Base-by-base conservation (phyloP, 148 eudicot species). In the Fagopyrum tataricum region DNA sequence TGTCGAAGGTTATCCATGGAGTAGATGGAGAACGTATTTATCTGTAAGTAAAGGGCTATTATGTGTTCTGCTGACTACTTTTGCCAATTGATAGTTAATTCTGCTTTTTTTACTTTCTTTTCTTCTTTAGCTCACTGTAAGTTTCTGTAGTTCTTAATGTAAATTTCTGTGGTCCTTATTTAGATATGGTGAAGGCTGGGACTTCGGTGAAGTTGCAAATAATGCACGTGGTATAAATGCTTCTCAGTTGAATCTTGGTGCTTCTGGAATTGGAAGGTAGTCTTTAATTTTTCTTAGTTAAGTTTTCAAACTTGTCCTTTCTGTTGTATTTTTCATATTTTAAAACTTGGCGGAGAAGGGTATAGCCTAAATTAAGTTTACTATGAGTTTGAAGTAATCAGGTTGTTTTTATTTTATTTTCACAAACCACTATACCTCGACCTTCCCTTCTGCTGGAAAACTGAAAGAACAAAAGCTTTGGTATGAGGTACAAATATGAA, bases 101-200 rank as follows among this genome's bases (percentile, higher is more conserved):
- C 18, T 58, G 46, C 40, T 71, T 21, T 40, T 47, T 39, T 73
- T 62, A 49, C 66, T 44, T 73, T 23, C 42, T 74, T 43, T 58
- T 53, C 37, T 44, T 31, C 44, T 31, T 40, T 55, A 58, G 39
- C 13, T 48, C 7, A 40, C 44, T 23, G 49, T 74, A 44, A 15
- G 21, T 9, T 47, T n/a, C 24, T 55, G 46, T 58, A 44, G 31
- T 47, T 23, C 23, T 31, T 81, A 73, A 2, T 31, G 15, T 62
- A 12, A n/a, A 51, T 17, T 26, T 26, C 8, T 24, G 67, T 24
- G 24, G 4, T 18, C 59, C 67, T 71, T 81, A 73, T 81, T 58
- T 70, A 93, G 99, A 81, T 95, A 95, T 79, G 99, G 97, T 67
- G 97, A 91, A 90, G 99, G 99, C 71, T 95, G 99, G 97, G 90